These are phyloP conservation scores for Russula foetens DNA, from an alignment of 768 basidiomycete genomes.

Conservation along the genomic window DNA sequence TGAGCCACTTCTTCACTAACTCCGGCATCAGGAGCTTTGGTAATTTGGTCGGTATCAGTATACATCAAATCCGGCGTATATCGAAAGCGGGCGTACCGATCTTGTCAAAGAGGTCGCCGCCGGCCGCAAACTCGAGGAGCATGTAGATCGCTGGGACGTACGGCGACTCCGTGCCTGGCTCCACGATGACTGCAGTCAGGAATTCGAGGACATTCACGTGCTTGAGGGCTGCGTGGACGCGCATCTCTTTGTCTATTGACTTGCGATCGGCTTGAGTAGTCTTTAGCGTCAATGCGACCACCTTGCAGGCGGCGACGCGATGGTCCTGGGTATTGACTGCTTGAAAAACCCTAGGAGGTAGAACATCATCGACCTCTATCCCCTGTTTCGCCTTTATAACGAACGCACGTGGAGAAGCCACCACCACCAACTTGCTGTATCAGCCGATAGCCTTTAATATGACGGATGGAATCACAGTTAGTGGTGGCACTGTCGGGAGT, in stretches of 20 bases:
- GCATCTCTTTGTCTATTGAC: slow-evolving; percentile 84
- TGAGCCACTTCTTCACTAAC: slow-evolving; percentile 83
- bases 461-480: neutral
- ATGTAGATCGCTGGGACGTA: slow-evolving; percentile 86
- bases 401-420: slow-evolving; percentile 67
- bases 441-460: slow-evolving; percentile 52
- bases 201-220: slow-evolving; percentile 80
- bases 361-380: neutral
- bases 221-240: slow-evolving; percentile 74
- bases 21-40: slow-evolving; percentile 81
- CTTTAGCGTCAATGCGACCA: slow-evolving; percentile 54
- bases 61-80: neutral
- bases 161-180: slow-evolving; percentile 40
- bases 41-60: neutral
- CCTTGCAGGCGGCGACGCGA: slow-evolving; percentile 80
- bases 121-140: slow-evolving; percentile 84
- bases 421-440: slow-evolving; percentile 78
- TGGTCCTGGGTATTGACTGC: slow-evolving; percentile 64
- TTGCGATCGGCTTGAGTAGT: slow-evolving; percentile 69
- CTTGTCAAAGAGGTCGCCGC: slow-evolving; percentile 97
- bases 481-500: neutral
- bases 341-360: slow-evolving; percentile 59
- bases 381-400: neutral
- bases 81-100: slow-evolving; percentile 58
- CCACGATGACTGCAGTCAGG: slow-evolving; percentile 67